Conservation (phyloP, 2,329 filamentous ascomycete species). For the Ophiostoma ips region DNA sequence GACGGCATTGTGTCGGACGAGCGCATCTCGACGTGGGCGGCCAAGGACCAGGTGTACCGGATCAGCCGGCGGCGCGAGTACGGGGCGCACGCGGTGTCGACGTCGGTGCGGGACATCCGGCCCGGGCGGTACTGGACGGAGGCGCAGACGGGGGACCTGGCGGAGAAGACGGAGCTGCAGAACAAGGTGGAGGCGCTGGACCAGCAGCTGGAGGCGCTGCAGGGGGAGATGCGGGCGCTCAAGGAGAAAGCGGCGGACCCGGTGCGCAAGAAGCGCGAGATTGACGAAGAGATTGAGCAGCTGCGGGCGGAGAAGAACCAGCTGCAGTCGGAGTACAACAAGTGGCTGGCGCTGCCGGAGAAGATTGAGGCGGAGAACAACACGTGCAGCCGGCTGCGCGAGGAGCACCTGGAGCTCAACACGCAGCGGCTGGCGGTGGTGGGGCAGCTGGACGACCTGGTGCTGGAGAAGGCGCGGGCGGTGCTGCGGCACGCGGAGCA, state of each 20-base stretch:
- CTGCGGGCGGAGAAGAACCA: constrained; percentile 50
- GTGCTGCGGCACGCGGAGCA: constrained; percentile 40
- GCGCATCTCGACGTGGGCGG: constrained; percentile 55
- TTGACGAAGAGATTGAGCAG: constrained; percentile 30
- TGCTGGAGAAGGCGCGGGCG: constrained; percentile 41
- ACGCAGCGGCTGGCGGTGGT: constrained; percentile 25
- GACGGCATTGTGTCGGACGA: constrained; percentile 44
- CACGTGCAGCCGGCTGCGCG: constrained; percentile 19
- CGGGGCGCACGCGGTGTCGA: constrained; percentile 58
- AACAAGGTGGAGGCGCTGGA: constrained; percentile 32
- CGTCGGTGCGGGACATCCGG: constrained; percentile 46
- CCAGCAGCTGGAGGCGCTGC: constrained; percentile 23
- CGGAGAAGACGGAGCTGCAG: constrained; percentile 48
- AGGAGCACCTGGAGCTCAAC: constrained; percentile 17
- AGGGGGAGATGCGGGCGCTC: constrained; percentile 21
- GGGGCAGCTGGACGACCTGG: constrained; percentile 33
- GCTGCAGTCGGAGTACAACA: constrained; percentile 51
- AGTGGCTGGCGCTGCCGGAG: constrained; percentile 53
- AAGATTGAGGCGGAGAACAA: constrained; percentile 41
- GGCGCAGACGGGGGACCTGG: constrained; percentile 51
- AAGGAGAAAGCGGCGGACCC: constrained; percentile 26
- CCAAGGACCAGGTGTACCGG: constrained; percentile 47
- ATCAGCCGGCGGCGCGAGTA: constrained; percentile 68
- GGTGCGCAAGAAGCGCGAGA: constrained; percentile 22
- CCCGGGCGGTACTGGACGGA: constrained; percentile 61